Percentiles rank a stretch among this genome's conserved stretches.
These are phyloP conservation scores for Desmodesmus armatus DNA, from an alignment of 139 green algal genomes.

Conservation along the genomic window DNA sequence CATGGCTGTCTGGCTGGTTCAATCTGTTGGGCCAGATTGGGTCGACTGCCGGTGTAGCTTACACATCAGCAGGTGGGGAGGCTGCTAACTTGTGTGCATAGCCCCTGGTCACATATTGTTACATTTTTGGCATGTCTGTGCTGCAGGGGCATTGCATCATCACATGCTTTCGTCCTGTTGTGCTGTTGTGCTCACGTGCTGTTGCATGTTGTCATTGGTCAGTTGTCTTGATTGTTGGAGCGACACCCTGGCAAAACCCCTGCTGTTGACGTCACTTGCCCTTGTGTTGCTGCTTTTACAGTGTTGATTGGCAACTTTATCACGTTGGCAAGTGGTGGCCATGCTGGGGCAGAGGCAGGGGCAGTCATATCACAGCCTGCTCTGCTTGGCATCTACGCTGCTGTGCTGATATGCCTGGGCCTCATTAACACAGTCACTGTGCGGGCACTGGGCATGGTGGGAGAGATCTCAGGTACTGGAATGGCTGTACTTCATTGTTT, in stretches of 20 bases:
- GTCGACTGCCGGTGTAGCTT: constrained; percentile 25
- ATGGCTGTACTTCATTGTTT: no score
- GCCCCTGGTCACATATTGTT: no score
- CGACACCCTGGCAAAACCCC: no score
- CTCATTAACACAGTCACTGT: constrained; percentile 57
- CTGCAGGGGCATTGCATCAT: no score
- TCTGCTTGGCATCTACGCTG: constrained; percentile 23
- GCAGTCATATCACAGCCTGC: neutral
- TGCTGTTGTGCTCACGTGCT: no score
- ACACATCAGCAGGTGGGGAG: constrained; percentile 32
- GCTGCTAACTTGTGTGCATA: no score
- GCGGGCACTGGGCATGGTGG: constrained; percentile 43
- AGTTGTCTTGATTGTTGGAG: no score
- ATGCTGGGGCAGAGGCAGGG: neutral
- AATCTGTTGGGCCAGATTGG: constrained; percentile 51
- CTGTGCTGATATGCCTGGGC: constrained; percentile 46
- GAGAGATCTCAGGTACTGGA: constrained; percentile 39
- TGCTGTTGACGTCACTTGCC: no score
- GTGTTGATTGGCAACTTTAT: constrained; percentile 38
- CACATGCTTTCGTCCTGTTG: no score
- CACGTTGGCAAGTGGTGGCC: constrained; percentile 33
- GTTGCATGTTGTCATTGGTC: no score
- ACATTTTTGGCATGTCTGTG: no score
- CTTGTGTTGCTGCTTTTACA: no score
- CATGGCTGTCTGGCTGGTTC: constrained; percentile 52